Evolutionary conservation across 192 early-diverging fungal genomes (phyloP), one percentile per base, ranked within the genome.

Genomic region (Globomyces pollinis-pini): DNA sequence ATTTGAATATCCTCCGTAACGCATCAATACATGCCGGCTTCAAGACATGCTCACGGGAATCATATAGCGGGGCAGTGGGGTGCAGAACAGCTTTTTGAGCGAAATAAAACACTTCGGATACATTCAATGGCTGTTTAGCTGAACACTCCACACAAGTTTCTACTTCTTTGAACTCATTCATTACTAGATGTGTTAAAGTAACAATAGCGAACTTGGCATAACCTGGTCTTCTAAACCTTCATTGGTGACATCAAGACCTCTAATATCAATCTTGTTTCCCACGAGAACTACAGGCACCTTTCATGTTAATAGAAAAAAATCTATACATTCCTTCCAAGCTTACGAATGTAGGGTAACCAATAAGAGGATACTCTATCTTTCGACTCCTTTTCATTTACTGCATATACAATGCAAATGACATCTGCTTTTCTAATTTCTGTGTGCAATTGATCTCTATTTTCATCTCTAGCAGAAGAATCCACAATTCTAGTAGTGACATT

Each of bases 91-190:
- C 96, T 69, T 97, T 97, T 79, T 99, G 96, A 3, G 96, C 96
- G 85, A 97, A 97, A 70, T 97, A 99, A 67, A 99, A 99, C n/a
- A 99, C 92, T 79, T 99, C 96, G 0, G 91, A 91, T 1, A 97
- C 91, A 66, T 96, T 97, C 34, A 96, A 70, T 23, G 88, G 77
- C 63, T 88, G 86, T 67, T 92, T 95, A n/a, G 93, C 92, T 0
- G 94, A 96, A 66, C 96, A 99, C 63, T 99, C 94, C 18, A 99
- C 91, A 70, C 94, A 95, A 3, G 95, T 94, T 74, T 99, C 96
- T 28, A 99, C 91, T 77, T 97, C 94, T 80, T 93, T 94, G 78
- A 94, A 99, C 68, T 99, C 96, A 75, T 91, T 94, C 96, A 99
- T 99, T 38, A 99, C n/a, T n/a, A n/a, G n/a, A n/a, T n/a, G n/a